Base-by-base conservation (phyloP, 106 monocot species). In the Agapanthus africanus region DNA sequence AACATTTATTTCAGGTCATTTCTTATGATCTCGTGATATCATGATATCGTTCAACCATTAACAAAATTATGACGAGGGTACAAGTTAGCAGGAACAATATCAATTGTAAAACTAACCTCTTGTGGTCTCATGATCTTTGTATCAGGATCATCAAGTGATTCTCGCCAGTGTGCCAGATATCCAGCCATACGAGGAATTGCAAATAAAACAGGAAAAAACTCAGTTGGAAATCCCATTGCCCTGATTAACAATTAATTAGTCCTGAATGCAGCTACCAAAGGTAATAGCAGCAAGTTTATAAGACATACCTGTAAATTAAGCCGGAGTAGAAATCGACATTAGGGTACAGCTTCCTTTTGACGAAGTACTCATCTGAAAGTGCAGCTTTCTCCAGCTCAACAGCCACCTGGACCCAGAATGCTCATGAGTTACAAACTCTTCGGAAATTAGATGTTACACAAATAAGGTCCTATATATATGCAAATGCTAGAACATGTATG, bases 101-200 rank as follows among this genome's bases (percentile, higher is more conserved):
- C 18, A 9, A 63, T 36, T 63, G 35, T 54, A 21, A 32, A 54
- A 79, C 72, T 79, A 42, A 99, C 97, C 97, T 99, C 77, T 60
- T 89, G 92, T 16, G 92, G 97, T 65, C 97, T 87, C 83, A 92
- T 92, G 66, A 99, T 99, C 78, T 99, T 99, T n/a, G 90, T 92
- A 63, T 99, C 97, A 59, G 97, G 92, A 78, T 92, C 97, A 85
- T 92, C 87, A n/a, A 99, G 86, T n/a, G 97, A 99, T 65, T 99
- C 97, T 46, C 87, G 76, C 97, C 97, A 99, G 70, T 99, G 97
- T 57, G 92, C 75, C 38, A 99, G 71, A 40, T 85, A 99, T 23
- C 97, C 97, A 79, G 89, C 92, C 97, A 99, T 99, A 11, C 97
- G 84, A 62, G 97, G 90, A 39, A 99, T 87, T 4, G 89, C 97